These are phyloP conservation scores for Lentinula lateritia DNA, from an alignment of 768 basidiomycete species.

Conservation along the genomic window DNA sequence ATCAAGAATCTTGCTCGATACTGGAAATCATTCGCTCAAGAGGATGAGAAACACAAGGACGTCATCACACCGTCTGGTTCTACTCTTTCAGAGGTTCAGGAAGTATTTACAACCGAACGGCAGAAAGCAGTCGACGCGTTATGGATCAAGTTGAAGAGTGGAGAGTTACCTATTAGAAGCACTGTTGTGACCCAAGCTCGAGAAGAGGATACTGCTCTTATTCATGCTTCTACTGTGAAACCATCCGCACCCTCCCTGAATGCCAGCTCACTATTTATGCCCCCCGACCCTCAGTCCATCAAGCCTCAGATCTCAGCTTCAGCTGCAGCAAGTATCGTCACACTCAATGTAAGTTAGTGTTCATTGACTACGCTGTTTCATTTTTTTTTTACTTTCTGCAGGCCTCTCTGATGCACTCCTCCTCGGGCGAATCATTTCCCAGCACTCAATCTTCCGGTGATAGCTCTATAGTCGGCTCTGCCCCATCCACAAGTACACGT, in stretches of 20 bases:
- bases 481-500: background rate
- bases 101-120: background rate
- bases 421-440: background rate
- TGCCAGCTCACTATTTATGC: background rate
- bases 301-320: background rate
- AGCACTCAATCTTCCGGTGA: background rate
- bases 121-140: slow-evolving; percentile 19
- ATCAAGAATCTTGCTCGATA: slow-evolving; percentile 25
- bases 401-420: background rate
- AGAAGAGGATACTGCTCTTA: background rate
- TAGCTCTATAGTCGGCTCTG: background rate
- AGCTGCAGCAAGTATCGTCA: background rate
- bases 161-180: slow-evolving; percentile 10
- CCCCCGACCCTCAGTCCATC: background rate
- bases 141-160: slow-evolving; percentile 6
- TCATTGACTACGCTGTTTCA: background rate
- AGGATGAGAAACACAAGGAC: slow-evolving; percentile 4
- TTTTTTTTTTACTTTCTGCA: background rate
- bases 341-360: slow-evolving; percentile 1
- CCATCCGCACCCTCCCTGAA: background rate
- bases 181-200: slow-evolving; percentile 5
- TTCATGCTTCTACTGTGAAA: background rate
- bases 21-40: slow-evolving; percentile 27
- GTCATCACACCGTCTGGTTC: slow-evolving; percentile 11
- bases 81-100: slow-evolving; percentile 8